These are phyloP conservation scores for Termitomyces sp. DNA, from an alignment of 768 basidiomycete genomes.

Conservation along the genomic window DNA sequence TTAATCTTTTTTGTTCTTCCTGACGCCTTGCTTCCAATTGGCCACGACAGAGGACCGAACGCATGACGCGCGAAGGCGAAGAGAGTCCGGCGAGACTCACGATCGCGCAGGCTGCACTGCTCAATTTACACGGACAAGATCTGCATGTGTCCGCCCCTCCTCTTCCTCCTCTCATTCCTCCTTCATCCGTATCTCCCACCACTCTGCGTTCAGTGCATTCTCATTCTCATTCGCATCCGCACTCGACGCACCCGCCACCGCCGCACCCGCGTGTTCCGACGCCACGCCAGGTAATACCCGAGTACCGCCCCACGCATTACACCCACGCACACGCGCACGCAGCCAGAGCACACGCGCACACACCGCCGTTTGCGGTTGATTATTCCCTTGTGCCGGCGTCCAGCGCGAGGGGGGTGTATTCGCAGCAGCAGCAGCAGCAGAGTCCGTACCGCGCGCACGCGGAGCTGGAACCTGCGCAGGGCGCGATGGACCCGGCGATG, in stretches of 20 bases:
- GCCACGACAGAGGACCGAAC: constrained; percentile 50
- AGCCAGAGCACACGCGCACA: background rate
- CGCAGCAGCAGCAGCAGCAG: background rate
- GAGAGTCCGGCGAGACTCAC: constrained; percentile 59
- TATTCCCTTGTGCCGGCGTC: constrained; percentile 25
- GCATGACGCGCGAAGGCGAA: constrained; percentile 54
- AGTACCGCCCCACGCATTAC: background rate
- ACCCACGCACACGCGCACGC: background rate
- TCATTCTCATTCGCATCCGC: background rate
- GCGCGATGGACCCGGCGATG: constrained; percentile 30
- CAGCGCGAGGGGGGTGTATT: constrained; percentile 9
- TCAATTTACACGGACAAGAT: constrained; percentile 71
- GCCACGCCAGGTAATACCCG: background rate
- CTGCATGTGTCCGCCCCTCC: constrained; percentile 20
- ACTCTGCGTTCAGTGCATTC: too few relatives aligned
- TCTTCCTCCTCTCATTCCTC: background rate
- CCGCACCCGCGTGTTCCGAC: constrained; percentile 5
- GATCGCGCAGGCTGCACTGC: constrained; percentile 71
- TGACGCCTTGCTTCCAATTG: too few relatives aligned
- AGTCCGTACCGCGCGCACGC: constrained; percentile 1
- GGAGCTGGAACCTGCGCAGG: background rate
- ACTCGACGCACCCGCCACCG: background rate
- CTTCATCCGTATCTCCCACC: background rate
- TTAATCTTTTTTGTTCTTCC: too few relatives aligned
- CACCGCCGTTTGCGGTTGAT: constrained; percentile 28